Percentiles rank a stretch among this genome's conserved stretches.
These are phyloP conservation scores for Colletotrichum nymphaeae DNA, from an alignment of 2,329 filamentous ascomycete genomes.

Conservation along the genomic window DNA sequence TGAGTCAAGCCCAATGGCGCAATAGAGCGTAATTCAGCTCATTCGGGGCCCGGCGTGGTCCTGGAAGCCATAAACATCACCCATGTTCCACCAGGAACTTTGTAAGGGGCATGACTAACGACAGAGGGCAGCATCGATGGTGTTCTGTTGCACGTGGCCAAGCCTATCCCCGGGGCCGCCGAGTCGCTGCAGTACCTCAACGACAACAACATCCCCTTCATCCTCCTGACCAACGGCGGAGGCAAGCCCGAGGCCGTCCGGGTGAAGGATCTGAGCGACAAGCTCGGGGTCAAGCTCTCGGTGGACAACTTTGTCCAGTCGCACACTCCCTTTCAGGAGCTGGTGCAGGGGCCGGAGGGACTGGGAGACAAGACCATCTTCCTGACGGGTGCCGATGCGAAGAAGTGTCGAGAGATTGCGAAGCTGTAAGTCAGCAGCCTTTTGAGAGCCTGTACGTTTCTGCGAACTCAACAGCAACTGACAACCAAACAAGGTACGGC, in stretches of 20 bases:
- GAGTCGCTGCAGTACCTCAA: conserved; percentile 80
- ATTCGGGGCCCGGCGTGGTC: too few species aligned
- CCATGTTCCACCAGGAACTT: too few species aligned
- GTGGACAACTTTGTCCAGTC: conserved; percentile 80
- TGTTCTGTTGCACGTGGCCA: conserved; percentile 87
- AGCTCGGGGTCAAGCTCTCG: conserved; percentile 63
- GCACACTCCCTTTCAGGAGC: conserved; percentile 87
- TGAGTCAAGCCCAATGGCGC: conserved; percentile 36
- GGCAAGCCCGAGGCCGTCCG: conserved; percentile 77
- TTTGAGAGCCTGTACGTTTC: neutral
- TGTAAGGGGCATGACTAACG: neutral
- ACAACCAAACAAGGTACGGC: conserved; percentile 62
- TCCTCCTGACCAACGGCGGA: conserved; percentile 95
- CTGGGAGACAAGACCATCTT: conserved; percentile 75
- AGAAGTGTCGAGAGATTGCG: conserved; percentile 78
- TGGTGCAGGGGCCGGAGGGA: conserved; percentile 68
- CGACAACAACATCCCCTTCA: conserved; percentile 83
- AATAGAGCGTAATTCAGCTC: too few species aligned
- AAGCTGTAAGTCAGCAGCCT: conserved; percentile 63
- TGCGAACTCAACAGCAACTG: neutral
- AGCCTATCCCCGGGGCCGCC: conserved; percentile 81
- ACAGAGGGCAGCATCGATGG: conserved; percentile 77
- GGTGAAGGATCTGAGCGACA: conserved; percentile 37
- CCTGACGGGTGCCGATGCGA: conserved; percentile 77
- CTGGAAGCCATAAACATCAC: too few species aligned